phyloP scores from a whole-genome alignment of 768 basidiomycete genomes.

The Boletus vinaceobasis region DNA sequence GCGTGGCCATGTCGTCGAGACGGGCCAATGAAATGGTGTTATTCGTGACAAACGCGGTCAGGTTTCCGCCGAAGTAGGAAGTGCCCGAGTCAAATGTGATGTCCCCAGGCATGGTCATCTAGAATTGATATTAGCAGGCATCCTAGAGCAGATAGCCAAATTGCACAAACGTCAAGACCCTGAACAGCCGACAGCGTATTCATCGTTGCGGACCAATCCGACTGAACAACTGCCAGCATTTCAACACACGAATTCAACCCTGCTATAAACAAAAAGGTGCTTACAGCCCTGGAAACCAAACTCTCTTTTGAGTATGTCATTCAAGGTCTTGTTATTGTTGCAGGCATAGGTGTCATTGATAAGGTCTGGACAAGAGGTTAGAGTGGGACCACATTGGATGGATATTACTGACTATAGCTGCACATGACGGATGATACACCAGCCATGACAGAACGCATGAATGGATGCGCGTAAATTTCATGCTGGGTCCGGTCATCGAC shows the following conservation, averaged over 20 bases:
- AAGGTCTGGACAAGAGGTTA: slow-evolving; percentile 35
- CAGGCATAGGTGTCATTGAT: slow-evolving; percentile 62
- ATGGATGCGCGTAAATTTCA: slow-evolving; percentile 56
- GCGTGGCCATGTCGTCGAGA: slow-evolving; percentile 69
- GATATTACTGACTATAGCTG: slow-evolving; percentile 43
- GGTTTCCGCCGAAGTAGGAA: slow-evolving; percentile 57
- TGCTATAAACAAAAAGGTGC: background rate
- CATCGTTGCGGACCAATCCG: slow-evolving; percentile 66
- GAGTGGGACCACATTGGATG: background rate
- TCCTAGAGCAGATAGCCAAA: background rate
- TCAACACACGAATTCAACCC: background rate
- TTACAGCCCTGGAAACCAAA: slow-evolving; percentile 65
- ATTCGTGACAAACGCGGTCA: slow-evolving; percentile 57
- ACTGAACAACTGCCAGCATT: slow-evolving; percentile 40
- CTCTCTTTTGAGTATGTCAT: slow-evolving; percentile 62
- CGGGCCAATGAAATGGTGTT: slow-evolving; percentile 56
- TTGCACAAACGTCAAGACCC: slow-evolving; percentile 54
- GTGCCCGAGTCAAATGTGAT: slow-evolving; percentile 36
- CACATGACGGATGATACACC: slow-evolving; percentile 68
- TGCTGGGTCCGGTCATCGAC: slow-evolving; percentile 47
- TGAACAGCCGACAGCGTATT: slow-evolving; percentile 47
- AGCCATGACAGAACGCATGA: slow-evolving; percentile 59
- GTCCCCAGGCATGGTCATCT: slow-evolving; percentile 78
- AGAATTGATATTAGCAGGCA: background rate
- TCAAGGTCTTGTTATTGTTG: slow-evolving; percentile 58